Percentiles rank a stretch among this genome's conserved stretches.
Conservation (phyloP, 345 rosid species). For the Lepidium africanum region DNA sequence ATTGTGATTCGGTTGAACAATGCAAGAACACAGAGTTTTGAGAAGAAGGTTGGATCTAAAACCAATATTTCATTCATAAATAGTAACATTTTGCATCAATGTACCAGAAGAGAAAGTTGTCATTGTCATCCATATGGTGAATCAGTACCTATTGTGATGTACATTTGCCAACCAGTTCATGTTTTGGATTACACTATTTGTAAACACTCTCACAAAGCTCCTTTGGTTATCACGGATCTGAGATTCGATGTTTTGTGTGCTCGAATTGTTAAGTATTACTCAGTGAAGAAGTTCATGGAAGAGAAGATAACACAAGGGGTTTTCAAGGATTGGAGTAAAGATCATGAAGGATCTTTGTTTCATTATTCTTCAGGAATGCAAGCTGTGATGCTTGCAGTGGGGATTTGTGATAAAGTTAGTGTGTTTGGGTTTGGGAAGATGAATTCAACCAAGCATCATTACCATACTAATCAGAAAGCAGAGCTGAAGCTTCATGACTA, state of each 20-base stretch:
- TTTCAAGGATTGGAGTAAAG: slow-evolving; percentile 46
- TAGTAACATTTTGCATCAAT: slow-evolving; percentile 75
- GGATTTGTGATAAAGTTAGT: slow-evolving; percentile 72
- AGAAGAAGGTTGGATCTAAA: slow-evolving; percentile 60
- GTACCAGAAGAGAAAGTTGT: slow-evolving; percentile 58
- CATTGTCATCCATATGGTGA: slow-evolving; percentile 80
- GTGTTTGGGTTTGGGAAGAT: slow-evolving; percentile 85
- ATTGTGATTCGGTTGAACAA: slow-evolving; percentile 81
- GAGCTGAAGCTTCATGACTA: slow-evolving; percentile 85
- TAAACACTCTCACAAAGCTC: slow-evolving; percentile 47
- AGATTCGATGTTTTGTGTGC: slow-evolving; percentile 73
- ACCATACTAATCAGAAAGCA: slow-evolving; percentile 79
- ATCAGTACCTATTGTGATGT: slow-evolving; percentile 60
- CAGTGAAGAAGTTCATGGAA: slow-evolving; percentile 51
- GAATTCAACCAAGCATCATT: slow-evolving; percentile 62
- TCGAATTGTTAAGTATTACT: slow-evolving; percentile 80
- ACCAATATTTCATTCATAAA: slow-evolving; percentile 73
- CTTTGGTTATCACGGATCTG: slow-evolving; percentile 66
- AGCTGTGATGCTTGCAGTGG: slow-evolving; percentile 74
- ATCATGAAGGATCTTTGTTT: slow-evolving; percentile 69
- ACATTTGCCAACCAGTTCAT: slow-evolving; percentile 80
- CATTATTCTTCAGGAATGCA: slow-evolving; percentile 96
- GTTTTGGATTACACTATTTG: slow-evolving; percentile 72
- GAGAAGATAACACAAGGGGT: slow-evolving; percentile 40
- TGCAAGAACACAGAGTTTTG: slow-evolving; percentile 48